Evolutionary conservation across 2,329 filamentous ascomycete genomes (phyloP).

Genomic region (Alternaria triticimaculans): DNA sequence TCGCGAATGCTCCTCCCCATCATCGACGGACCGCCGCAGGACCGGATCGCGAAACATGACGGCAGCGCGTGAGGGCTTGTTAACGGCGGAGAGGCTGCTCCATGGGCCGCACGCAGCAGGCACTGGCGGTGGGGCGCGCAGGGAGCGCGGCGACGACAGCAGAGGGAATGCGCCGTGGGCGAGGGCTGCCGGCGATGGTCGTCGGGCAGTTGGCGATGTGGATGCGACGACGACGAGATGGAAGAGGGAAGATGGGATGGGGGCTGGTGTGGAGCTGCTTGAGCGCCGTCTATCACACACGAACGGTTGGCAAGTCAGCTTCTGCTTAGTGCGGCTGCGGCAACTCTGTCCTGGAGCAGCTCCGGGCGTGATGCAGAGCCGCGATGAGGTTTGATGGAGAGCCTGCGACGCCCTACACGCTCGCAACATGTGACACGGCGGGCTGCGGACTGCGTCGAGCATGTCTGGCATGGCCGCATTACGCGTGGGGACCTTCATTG

Average conservation of each 20-base stretch:
- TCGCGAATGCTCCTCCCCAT: constrained; percentile 37
- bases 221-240: constrained; percentile 14
- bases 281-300: constrained; percentile 27
- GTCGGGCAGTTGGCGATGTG: constrained; percentile 14
- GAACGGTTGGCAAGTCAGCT: constrained; percentile 31
- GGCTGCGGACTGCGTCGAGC: constrained; percentile 4
- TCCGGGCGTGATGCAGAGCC: constrained; percentile 23
- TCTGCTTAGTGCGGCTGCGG: constrained; percentile 34
- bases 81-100: constrained; percentile 8
- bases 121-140: constrained; percentile 10
- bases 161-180: constrained; percentile 25
- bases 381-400: constrained; percentile 29
- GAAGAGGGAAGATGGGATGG: constrained; percentile 12
- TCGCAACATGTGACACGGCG: not conserved
- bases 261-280: constrained; percentile 20
- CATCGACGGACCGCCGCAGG: constrained; percentile 38
- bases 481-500: constrained; percentile 14
- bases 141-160: constrained; percentile 9
- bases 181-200: constrained; percentile 22
- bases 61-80: constrained; percentile 12
- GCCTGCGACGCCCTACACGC: constrained; percentile 8
- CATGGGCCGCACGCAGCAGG: constrained; percentile 20
- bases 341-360: constrained; percentile 26
- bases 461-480: constrained; percentile 4
- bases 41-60: constrained; percentile 41